A percentile compares a stretch with the other conserved stretches of the same genome.
phyloP scores from a whole-genome alignment of 495 filamentous ascomycete genomes.

The Astrothelium subdiscretum region DNA sequence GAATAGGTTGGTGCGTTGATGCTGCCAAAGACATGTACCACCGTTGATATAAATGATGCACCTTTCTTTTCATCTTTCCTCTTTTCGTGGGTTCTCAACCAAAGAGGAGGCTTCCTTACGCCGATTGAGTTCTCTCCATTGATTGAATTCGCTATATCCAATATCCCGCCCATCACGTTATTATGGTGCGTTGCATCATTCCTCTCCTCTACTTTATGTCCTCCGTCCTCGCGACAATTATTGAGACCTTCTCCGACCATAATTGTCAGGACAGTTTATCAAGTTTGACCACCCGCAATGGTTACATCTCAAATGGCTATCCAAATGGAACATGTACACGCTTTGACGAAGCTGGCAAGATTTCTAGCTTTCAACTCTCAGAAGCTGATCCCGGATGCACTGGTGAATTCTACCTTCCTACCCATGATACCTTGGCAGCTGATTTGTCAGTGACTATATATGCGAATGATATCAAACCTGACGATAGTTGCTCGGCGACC shows the following conservation, averaged over 20 bases:
- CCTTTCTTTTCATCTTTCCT: neutral
- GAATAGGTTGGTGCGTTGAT: neutral
- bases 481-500: neutral
- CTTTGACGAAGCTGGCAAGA: neutral
- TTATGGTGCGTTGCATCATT: neutral
- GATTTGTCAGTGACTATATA: neutral
- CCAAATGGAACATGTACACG: neutral
- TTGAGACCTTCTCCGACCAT: neutral
- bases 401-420: neutral
- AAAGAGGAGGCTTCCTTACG: neutral
- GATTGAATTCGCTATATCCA: neutral
- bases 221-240: neutral
- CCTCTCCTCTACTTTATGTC: neutral
- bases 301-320: neutral
- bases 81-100: neutral
- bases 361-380: neutral
- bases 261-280: neutral
- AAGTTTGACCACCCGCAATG: neutral
- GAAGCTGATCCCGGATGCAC: neutral
- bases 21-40: neutral
- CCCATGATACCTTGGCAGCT: neutral
- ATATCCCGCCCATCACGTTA: neutral
- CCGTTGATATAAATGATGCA: neutral
- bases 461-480: neutral
- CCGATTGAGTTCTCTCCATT: neutral